Base-by-base conservation (phyloP, 768 basidiomycete genomes). In the Suillus subaureus region DNA sequence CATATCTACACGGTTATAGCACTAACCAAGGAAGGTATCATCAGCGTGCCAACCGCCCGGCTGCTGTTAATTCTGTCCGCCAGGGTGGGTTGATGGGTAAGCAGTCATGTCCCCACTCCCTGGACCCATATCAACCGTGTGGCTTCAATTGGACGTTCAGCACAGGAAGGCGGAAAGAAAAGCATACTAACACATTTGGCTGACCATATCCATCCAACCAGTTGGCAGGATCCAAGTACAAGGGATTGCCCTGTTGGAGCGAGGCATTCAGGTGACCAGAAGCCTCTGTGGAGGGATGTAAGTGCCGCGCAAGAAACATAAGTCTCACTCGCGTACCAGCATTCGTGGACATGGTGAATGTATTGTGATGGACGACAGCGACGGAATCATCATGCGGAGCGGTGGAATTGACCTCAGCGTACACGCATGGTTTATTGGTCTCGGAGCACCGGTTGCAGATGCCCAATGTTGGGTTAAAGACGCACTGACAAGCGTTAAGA, bases 301-400 rank as follows among this genome's bases (percentile, higher is more conserved):
- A 60, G 28, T 23, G 40, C 26, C 28, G 40, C 18, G 1, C 39
- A 31, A 60, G 42, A 42, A 60, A 12, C 11, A 60, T 21, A 60
- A n/a, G 12, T 18, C 6, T 21, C 31, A 12, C 9, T 42, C 28
- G 58, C 58, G 28, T 7, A 60, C 58, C 58, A 31, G 58, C 28
- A 60, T 42, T 40, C 57, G 1, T 60, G 39, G 57, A 28, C 31
- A 6, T 35, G 1, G 54, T 55, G 54, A 31, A 35, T 21, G 12
- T 2, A 35, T 35, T 55, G 54, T 7, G 54, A 55, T 55, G 54
- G 54, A 35, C 54, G 54, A 55, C 54, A 35, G 54, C 58, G 58
- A 21, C 39, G 15, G 58, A 31, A 31, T 28, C 58, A 43, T 40
- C 18, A 4, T 60, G 58, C 6, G 40, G 6, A 60, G 58, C 3